phyloP scores from a whole-genome alignment of 305 asterid genomes.

The Fraxinus platypoda region DNA sequence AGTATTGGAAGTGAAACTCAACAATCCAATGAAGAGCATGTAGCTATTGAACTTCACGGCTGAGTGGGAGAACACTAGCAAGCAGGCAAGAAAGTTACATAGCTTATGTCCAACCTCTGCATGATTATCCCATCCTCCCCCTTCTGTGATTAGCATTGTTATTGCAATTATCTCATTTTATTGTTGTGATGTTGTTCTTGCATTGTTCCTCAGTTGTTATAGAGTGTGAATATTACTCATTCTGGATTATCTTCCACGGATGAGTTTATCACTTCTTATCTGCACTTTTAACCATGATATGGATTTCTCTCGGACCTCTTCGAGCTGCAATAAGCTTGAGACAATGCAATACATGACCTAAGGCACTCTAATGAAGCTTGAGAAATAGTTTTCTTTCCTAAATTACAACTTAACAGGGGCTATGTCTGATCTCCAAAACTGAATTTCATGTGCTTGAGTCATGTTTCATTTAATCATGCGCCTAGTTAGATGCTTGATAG shows the following conservation, averaged over 20 bases:
- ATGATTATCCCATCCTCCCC: background rate
- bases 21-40: too few species aligned
- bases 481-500: background rate
- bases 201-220: background rate
- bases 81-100: background rate
- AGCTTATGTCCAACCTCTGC: background rate
- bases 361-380: background rate
- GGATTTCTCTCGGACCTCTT: background rate
- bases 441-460: background rate
- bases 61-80: too few species aligned
- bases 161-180: background rate
- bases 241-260: background rate
- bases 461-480: background rate
- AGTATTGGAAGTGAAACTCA: too few species aligned
- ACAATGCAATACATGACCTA: background rate
- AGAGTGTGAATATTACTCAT: background rate
- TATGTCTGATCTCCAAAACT: background rate
- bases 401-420: too few species aligned
- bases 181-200: background rate
- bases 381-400: background rate
- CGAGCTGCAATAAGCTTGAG: background rate
- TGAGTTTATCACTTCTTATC: background rate
- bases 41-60: too few species aligned
- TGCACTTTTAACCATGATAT: background rate
- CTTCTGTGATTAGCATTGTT: background rate